Evolutionary conservation across 2,329 filamentous ascomycete species (phyloP), one percentile per base, ranked within the genome.

Genomic region (Pestalotiopsis sp.): DNA sequence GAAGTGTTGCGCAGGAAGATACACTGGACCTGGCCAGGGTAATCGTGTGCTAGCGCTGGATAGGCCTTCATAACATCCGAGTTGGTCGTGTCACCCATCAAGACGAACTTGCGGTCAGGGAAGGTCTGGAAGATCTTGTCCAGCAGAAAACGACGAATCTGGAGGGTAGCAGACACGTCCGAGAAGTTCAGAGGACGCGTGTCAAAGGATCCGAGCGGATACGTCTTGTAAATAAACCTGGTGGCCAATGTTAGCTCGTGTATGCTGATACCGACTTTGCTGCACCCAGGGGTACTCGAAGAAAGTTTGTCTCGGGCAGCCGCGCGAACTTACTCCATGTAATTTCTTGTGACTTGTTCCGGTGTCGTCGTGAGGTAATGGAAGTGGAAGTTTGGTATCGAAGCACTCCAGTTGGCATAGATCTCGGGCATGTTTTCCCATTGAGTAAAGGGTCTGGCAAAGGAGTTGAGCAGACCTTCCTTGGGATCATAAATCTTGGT

Each of bases 351-450:
- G 4, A 90, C 86, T 78, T 95, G 92, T 80, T 94, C 92, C 0
- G 92, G 92, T 0, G 92, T 93, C 0, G 92, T 95, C 0, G 92
- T 95, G 23, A 95, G 84, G 80, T 95, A 95, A 80, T 94, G 92
- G 83, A 94, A 95, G 78, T 94, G 92, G 70, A 90, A 84, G 74
- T 93, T 86, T 0, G 88, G 86, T 14, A 93, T 83, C 25, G 84
- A 87, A n/a, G 81, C 80, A 1, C 87, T 90, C 92, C 92, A 94
- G 75, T 93, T 93, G 72, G 90, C 88, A 77, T 93, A 95, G 72
- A 94, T 90, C 2, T 90, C 85, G 0, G 92, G 92, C 93, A 95
- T 95, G 79, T 94, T 91, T 84, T 91, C 84, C 92, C 92, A 95
- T 0, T 88, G 84, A 0, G 84, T 86, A 77, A 93, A 95, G 0